phyloP scores from a whole-genome alignment of 176 grass and related monocot species.

The Avena eriantha region DNA sequence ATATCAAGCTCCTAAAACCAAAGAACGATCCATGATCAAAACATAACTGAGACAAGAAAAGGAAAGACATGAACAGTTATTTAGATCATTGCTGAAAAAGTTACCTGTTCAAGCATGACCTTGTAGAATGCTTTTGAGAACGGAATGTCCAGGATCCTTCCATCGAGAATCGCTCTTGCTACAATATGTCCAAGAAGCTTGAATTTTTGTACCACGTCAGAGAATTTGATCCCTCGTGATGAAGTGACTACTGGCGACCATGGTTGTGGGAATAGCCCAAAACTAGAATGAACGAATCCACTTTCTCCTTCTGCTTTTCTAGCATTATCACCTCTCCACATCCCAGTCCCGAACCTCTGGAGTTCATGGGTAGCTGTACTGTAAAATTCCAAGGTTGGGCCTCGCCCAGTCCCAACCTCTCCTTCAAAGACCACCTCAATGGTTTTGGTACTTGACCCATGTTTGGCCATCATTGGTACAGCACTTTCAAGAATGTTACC shows the following conservation, averaged over 20 bases:
- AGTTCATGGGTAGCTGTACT: slow-evolving; percentile 56
- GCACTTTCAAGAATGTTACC: slow-evolving; percentile 54
- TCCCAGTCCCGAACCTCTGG: slow-evolving; percentile 58
- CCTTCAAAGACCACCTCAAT: slow-evolving; percentile 64
- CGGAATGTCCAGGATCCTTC: slow-evolving; percentile 76
- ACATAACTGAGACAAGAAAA: slow-evolving; percentile 30
- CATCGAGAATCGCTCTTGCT: slow-evolving; percentile 75
- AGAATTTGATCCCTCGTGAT: slow-evolving; percentile 39
- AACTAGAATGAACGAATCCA: slow-evolving; percentile 55
- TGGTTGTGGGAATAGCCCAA: slow-evolving; percentile 66
- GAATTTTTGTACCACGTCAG: slow-evolving; percentile 58
- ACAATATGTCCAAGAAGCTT: slow-evolving; percentile 77
- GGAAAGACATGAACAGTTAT: not conserved
- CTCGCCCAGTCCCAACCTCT: slow-evolving; percentile 73
- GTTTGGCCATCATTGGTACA: slow-evolving; percentile 51
- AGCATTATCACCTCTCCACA: slow-evolving; percentile 64
- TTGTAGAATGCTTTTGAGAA: slow-evolving; percentile 89
- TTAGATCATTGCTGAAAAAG: slow-evolving; percentile 28
- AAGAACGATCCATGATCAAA: slow-evolving; percentile 41
- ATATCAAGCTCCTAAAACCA: slow-evolving; percentile 73
- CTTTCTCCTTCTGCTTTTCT: not conserved
- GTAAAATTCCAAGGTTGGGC: slow-evolving; percentile 74
- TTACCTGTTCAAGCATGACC: slow-evolving; percentile 78
- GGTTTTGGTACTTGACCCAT: slow-evolving; percentile 50
- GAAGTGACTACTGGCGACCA: slow-evolving; percentile 47